These are phyloP conservation scores for Hyaloscypha bicolor DNA, from an alignment of 495 filamentous ascomycete genomes.

Conservation along the genomic window DNA sequence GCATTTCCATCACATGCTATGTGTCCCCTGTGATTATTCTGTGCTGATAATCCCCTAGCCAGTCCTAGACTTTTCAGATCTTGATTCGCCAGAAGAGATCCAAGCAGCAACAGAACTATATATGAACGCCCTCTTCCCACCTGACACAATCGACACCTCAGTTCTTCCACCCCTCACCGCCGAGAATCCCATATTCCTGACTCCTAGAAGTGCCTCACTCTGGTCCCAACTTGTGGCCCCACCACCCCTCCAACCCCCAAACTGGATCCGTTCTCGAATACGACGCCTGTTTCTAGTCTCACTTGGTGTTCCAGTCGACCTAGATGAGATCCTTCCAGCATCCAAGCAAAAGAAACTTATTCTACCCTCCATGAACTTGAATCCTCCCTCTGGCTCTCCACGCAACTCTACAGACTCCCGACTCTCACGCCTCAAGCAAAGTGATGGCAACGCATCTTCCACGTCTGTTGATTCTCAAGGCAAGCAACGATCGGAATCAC, in stretches of 20 bases:
- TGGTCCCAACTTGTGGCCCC: conserved; percentile 97
- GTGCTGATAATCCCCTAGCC: conserved; percentile 48
- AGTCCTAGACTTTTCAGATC: conserved; percentile 71
- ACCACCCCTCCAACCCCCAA: conserved; percentile 90
- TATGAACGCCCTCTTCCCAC: conserved; percentile 59
- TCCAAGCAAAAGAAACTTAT: conserved; percentile 98
- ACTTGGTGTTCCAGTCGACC: conserved; percentile 91
- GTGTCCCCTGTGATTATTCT: neutral
- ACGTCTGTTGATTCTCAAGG: conserved; percentile 58
- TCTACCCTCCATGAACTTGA: conserved; percentile 77
- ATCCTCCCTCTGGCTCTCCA: conserved; percentile 39
- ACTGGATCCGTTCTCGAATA: conserved; percentile 97
- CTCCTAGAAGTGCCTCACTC: conserved; percentile 76
- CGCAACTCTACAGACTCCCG: conserved; percentile 54
- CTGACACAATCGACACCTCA: conserved; percentile 48
- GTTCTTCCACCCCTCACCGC: conserved; percentile 48
- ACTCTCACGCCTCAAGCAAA: conserved; percentile 53
- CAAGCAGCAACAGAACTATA: conserved; percentile 53
- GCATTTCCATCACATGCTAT: conserved; percentile 12
- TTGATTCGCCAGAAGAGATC: conserved; percentile 52
- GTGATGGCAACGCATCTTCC: conserved; percentile 54
- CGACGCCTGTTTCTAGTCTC: conserved; percentile 95
- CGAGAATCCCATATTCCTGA: conserved; percentile 64
- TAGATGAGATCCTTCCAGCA: conserved; percentile 95
- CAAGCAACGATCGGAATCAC: conserved; percentile 43